These are phyloP conservation scores for Fusarium sp. DNA, from an alignment of 2,329 filamentous ascomycete species.

Conservation along the genomic window DNA sequence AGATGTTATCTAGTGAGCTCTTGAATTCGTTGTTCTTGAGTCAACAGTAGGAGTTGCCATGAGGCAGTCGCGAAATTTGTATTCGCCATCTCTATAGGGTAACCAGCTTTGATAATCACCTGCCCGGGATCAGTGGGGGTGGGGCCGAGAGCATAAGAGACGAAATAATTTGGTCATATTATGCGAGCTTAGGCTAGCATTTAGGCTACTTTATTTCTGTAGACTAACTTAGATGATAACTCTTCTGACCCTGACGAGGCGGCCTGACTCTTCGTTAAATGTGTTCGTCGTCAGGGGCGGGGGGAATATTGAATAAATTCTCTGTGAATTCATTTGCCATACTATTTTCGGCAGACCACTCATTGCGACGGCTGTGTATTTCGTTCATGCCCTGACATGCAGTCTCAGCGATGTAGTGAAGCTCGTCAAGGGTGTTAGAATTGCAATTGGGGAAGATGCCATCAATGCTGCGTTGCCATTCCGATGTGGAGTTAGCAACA, in stretches of 20 bases:
- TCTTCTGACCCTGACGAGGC: too few relatives aligned
- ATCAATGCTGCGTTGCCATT: conserved; percentile 58
- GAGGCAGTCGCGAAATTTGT: not conserved
- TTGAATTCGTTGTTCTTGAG: not conserved
- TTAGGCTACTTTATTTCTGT: too few relatives aligned
- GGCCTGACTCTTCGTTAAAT: conserved; percentile 7
- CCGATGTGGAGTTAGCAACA: conserved; percentile 55
- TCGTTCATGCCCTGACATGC: conserved; percentile 58
- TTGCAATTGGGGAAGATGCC: conserved; percentile 58
- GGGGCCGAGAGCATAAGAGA: not conserved
- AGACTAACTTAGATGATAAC: too few relatives aligned
- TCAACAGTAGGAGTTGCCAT: not conserved
- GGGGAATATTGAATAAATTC: conserved; percentile 41
- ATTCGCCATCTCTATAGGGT: not conserved
- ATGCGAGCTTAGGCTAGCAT: too few relatives aligned
- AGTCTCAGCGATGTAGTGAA: conserved; percentile 58
- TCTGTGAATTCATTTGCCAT: conserved; percentile 49
- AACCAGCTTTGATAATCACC: not conserved
- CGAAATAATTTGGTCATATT: too few relatives aligned
- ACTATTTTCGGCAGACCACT: conserved; percentile 46
- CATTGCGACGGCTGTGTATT: conserved; percentile 52
- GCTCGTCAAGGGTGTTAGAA: conserved; percentile 55
- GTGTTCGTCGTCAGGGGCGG: conserved; percentile 22
- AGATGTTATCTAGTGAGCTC: not conserved
- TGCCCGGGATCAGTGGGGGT: conserved; percentile 14